These are phyloP conservation scores for Lentinula detonsa DNA, from an alignment of 768 basidiomycete genomes.

Conservation along the genomic window DNA sequence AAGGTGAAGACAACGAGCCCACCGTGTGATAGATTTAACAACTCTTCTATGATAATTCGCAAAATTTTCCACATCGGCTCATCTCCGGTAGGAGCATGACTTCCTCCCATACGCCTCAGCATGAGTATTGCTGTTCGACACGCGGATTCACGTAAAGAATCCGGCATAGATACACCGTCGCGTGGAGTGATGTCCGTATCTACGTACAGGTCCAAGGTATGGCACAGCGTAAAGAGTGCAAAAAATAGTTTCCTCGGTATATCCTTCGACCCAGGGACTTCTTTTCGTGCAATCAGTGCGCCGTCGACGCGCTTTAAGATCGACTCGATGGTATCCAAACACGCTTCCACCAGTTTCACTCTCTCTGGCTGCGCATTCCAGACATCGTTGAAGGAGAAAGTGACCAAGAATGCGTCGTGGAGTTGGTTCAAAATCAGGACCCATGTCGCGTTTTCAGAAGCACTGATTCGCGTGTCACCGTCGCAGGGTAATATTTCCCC, in stretches of 20 bases:
- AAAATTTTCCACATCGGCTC: slow-evolving; percentile 36
- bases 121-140: slow-evolving; percentile 36
- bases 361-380: slow-evolving; percentile 4
- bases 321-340: neutral
- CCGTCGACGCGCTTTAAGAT: slow-evolving; percentile 2
- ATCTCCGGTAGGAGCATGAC: slow-evolving; percentile 21
- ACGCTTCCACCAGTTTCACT: neutral
- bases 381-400: slow-evolving; percentile 2
- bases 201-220: slow-evolving; percentile 54
- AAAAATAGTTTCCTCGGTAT: neutral
- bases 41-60: slow-evolving; percentile 33
- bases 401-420: neutral
- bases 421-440: neutral
- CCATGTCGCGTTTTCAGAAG: neutral
- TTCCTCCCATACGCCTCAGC: slow-evolving; percentile 40
- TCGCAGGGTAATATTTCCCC: neutral
- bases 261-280: neutral
- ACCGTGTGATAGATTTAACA: slow-evolving; percentile 36
- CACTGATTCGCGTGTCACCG: neutral
- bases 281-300: neutral
- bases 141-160: slow-evolving; percentile 40
- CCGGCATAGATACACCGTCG: slow-evolving; percentile 38
- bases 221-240: slow-evolving; percentile 28
- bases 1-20: slow-evolving; percentile 11
- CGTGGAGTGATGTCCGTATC: slow-evolving; percentile 34